Evolutionary conservation across 78 protist genomes (phyloP).

Genomic region (Paratrimastix pyriformis): DNA sequence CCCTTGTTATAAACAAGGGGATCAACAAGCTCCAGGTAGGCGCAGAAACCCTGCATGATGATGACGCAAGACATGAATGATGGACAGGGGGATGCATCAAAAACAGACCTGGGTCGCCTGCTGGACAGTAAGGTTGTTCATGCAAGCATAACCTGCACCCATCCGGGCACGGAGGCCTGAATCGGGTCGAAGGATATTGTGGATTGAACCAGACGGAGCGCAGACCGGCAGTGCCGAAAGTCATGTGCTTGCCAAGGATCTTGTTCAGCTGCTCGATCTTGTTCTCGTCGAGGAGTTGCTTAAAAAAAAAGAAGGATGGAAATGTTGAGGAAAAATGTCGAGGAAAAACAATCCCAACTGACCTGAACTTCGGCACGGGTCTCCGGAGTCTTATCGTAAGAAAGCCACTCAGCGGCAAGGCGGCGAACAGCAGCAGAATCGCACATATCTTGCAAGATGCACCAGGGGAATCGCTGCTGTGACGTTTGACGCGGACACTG

Average conservation of each 20-base stretch:
- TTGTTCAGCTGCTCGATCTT: background rate
- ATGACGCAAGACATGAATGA: too few relatives aligned
- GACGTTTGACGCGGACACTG: too few relatives aligned
- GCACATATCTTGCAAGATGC: too few relatives aligned
- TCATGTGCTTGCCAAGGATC: background rate
- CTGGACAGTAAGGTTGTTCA: constrained; percentile 81
- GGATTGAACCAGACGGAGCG: background rate
- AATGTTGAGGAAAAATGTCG: background rate
- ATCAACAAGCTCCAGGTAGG: background rate
- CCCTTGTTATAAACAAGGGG: constrained; percentile 14
- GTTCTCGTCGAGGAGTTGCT: background rate
- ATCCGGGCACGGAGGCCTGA: constrained; percentile 82
- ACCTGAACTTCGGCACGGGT: background rate
- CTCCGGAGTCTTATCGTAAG: background rate
- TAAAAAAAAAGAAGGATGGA: background rate
- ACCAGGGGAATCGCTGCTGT: too few relatives aligned
- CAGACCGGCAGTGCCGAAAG: constrained; percentile 41
- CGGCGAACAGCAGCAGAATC: too few relatives aligned
- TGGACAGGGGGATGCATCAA: background rate
- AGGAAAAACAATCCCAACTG: too few relatives aligned
- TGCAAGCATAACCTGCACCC: constrained; percentile 77
- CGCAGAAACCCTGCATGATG: constrained; percentile 7
- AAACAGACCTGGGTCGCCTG: constrained; percentile 45
- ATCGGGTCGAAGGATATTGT: background rate
- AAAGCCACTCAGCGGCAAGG: constrained; percentile 4